These are phyloP conservation scores for Pleurotus cornucopiae DNA, from an alignment of 768 basidiomycete species.

Conservation along the genomic window DNA sequence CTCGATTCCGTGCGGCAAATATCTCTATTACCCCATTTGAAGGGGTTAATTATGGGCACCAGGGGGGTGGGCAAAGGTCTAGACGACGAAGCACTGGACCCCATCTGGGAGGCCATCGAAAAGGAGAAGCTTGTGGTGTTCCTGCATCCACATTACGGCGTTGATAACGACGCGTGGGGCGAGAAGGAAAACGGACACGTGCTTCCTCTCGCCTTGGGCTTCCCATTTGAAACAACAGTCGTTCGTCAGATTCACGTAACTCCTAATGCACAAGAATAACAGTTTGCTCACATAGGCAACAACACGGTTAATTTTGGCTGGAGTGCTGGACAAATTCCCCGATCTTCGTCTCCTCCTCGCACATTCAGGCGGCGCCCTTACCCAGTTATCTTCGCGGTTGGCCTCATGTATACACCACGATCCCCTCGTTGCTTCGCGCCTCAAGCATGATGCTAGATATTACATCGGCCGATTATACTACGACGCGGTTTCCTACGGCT, in stretches of 20 bases:
- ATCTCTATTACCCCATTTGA: constrained; percentile 57
- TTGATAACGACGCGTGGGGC: constrained; percentile 72
- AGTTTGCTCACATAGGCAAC: constrained; percentile 42
- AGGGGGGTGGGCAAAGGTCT: constrained; percentile 74
- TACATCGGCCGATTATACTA: constrained; percentile 79
- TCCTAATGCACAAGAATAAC: not conserved
- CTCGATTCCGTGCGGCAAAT: constrained; percentile 69
- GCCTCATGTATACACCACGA: constrained; percentile 86
- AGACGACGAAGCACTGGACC: constrained; percentile 75
- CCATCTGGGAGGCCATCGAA: constrained; percentile 78
- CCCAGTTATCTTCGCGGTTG: constrained; percentile 79
- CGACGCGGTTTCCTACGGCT: constrained; percentile 87
- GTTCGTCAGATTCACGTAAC: constrained; percentile 37
- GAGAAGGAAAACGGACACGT: constrained; percentile 81
- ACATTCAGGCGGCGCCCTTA: constrained; percentile 83
- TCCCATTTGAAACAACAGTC: constrained; percentile 87
- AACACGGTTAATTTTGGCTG: constrained; percentile 77
- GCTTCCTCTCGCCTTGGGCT: constrained; percentile 80
- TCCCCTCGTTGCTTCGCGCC: constrained; percentile 67
- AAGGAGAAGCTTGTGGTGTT: constrained; percentile 70
- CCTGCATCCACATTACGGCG: constrained; percentile 84
- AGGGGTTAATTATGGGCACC: constrained; percentile 79
- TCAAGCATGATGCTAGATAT: constrained; percentile 79
- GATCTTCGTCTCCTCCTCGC: constrained; percentile 74
- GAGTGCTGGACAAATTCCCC: constrained; percentile 78